Percentiles rank a stretch among this genome's conserved stretches.
These are phyloP conservation scores for Sugiyamaella americana DNA, from an alignment of 805 yeast species.

Conservation along the genomic window DNA sequence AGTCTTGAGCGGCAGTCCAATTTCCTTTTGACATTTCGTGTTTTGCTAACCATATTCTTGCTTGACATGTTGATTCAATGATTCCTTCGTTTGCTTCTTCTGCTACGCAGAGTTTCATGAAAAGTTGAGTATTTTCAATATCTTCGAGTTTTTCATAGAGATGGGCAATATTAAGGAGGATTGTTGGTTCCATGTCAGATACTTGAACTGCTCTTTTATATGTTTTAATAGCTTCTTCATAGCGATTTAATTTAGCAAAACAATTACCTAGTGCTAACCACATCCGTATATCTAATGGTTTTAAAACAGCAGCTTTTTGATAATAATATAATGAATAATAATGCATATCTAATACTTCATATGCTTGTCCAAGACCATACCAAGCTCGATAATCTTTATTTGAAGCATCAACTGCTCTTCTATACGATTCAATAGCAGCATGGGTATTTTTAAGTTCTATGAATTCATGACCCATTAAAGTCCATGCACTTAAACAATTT, in stretches of 20 bases:
- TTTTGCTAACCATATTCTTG: slow-evolving; percentile 81
- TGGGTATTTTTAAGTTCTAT: slow-evolving; percentile 93
- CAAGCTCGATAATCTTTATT: slow-evolving; percentile 90
- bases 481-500: slow-evolving; percentile 88
- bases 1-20: slow-evolving; percentile 62
- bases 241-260: slow-evolving; percentile 69
- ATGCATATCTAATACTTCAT: slow-evolving; percentile 94
- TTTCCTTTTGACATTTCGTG: slow-evolving; percentile 50
- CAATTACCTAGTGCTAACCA: slow-evolving; percentile 95
- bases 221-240: slow-evolving; percentile 69
- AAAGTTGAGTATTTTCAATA: slow-evolving; percentile 45
- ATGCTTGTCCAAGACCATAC: slow-evolving; percentile 98
- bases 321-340: slow-evolving; percentile 86
- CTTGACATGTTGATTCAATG: slow-evolving; percentile 69
- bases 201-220: slow-evolving; percentile 69
- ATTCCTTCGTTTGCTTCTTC: slow-evolving; percentile 59
- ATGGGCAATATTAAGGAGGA: slow-evolving; percentile 61
- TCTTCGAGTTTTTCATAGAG: slow-evolving; percentile 57
- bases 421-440: slow-evolving; percentile 93
- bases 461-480: slow-evolving; percentile 97
- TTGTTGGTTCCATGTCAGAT: slow-evolving; percentile 48
- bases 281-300: slow-evolving; percentile 86
- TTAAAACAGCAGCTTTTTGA: slow-evolving; percentile 81
- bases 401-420: slow-evolving; percentile 88
- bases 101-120: slow-evolving; percentile 60